Evolutionary conservation across 495 filamentous ascomycete genomes (phyloP), one percentile per base, ranked within the genome.

Genomic region (Usnea hakonensis): DNA sequence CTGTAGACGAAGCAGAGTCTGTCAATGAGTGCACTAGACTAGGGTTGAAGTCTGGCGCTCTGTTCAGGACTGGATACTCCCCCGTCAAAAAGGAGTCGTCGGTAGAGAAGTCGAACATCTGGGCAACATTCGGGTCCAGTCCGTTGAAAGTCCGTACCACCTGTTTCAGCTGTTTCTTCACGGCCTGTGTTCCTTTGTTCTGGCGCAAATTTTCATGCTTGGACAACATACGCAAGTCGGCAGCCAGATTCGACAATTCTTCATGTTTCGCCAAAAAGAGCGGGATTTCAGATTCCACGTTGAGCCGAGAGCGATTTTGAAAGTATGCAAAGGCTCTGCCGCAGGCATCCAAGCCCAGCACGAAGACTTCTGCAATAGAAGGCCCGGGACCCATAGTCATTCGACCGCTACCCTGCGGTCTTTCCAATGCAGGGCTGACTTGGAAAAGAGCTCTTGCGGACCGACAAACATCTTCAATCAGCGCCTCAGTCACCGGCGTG

Each of bases 321-420:
- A 69, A 41, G 14, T 65, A 60, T 19, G 65, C 40, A 16, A 69
- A 21, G 8, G 58, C 67, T 58, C 67, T 54, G 40, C 67, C 53
- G 41, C 67, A 69, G 28, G 61, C 67, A 62, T 69, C 67, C 35
- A 69, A 48, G 14, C 66, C 67, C 36, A 69, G 38, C 30, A 64
- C 40, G 48, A 68, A 60, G 19, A 54, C 56, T 28, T 69, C 59
- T 8, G 67, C 58, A 54, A 62, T 57, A 17, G 57, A 30, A n/a
- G 53, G 36, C 19, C 53, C 38, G 6, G 52, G 19, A n/a, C 52
- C 53, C 48, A 62, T 60, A 9, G 52, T 58, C 54, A 69, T 58
- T 4, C 54, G 30, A 23, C 52, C 50, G 30, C 30, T 55, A 23
- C 35, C 62, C 32, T 53, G 32, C 7, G 35, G 28, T 16, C 35